Conservation (phyloP, 192 early-diverging fungal genomes). For the Jimgerdemannia lactiflua region DNA sequence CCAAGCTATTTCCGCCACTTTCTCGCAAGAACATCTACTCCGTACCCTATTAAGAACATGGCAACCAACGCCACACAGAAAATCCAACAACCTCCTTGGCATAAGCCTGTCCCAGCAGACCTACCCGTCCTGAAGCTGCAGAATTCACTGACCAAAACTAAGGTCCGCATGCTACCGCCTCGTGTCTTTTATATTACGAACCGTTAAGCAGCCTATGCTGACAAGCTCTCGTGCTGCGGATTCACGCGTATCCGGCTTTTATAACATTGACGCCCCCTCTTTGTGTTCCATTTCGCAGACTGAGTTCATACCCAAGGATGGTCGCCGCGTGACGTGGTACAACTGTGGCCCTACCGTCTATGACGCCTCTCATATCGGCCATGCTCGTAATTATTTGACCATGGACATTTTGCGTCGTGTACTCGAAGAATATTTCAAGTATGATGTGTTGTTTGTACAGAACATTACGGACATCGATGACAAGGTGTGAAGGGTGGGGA, state of each 20-base stretch:
- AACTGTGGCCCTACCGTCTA: constrained; percentile 99
- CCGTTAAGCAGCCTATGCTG: background rate
- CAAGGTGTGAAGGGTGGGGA: constrained; percentile 48
- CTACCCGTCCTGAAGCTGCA: constrained; percentile 62
- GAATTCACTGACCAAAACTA: constrained; percentile 88
- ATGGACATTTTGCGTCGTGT: constrained; percentile 94
- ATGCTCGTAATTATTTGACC: constrained; percentile 91
- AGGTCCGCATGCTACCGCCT: constrained; percentile 42
- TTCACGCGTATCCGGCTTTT: no score
- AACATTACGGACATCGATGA: constrained; percentile 99
- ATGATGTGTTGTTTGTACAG: constrained; percentile 92
- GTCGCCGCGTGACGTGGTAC: constrained; percentile 92
- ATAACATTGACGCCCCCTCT: background rate
- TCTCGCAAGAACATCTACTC: background rate
- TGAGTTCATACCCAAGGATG: constrained; percentile 81
- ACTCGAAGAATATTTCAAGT: constrained; percentile 93
- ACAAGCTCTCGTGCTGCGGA: background rate
- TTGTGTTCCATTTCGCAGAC: constrained; percentile 46
- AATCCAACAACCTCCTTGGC: constrained; percentile 66
- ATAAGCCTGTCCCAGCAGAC: constrained; percentile 37
- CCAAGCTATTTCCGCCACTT: no score
- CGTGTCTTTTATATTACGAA: background rate
- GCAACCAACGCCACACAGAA: constrained; percentile 18
- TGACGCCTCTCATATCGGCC: constrained; percentile 93
- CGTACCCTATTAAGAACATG: background rate